Evolutionary conservation across 2,329 filamentous ascomycete species (phyloP).

Genomic region (Cytospora mali): DNA sequence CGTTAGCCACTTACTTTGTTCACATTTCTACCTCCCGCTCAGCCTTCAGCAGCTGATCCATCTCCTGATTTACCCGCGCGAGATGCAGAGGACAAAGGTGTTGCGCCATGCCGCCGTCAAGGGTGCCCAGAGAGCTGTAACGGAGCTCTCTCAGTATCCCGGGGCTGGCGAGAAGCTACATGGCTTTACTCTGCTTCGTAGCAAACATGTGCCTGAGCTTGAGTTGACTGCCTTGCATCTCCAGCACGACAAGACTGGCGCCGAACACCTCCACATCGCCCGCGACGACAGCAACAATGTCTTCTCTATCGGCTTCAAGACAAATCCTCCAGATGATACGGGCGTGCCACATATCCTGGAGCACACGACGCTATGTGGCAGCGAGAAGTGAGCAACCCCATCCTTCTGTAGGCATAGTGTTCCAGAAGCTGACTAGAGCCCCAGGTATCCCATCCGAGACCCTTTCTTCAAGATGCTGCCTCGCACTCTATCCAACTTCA

Average conservation of each 20-base stretch:
- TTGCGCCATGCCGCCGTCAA: slow-evolving; percentile 42
- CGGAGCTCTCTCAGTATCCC: slow-evolving; percentile 75
- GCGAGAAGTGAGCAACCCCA: slow-evolving; percentile 69
- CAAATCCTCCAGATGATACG: slow-evolving; percentile 94
- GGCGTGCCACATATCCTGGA: slow-evolving; percentile 96
- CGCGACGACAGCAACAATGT: slow-evolving; percentile 98
- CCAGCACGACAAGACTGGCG: slow-evolving; percentile 91
- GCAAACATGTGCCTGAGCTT: slow-evolving; percentile 91
- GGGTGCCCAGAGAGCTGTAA: slow-evolving; percentile 60
- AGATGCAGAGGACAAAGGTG: slow-evolving; percentile 38
- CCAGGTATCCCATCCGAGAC: slow-evolving; percentile 91
- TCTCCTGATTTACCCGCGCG: slow-evolving; percentile 7
- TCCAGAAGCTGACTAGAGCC: slow-evolving; percentile 34
- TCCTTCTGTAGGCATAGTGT: neutral
- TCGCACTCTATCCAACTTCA: slow-evolving; percentile 97
- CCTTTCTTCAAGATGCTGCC: slow-evolving; percentile 99
- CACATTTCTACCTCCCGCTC: neutral
- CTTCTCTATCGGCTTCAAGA: slow-evolving; percentile 99
- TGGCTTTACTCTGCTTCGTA: slow-evolving; percentile 86
- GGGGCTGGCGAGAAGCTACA: slow-evolving; percentile 83
- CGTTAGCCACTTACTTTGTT: neutral
- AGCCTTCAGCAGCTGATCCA: slow-evolving; percentile 5
- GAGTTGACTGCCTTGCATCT: slow-evolving; percentile 89
- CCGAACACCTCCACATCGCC: slow-evolving; percentile 93
- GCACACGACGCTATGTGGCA: slow-evolving; percentile 95